Percentiles rank a stretch among this genome's conserved stretches.
Evolutionary conservation across 306 rosid genomes (phyloP).

Genomic region (Mimosa pudica): DNA sequence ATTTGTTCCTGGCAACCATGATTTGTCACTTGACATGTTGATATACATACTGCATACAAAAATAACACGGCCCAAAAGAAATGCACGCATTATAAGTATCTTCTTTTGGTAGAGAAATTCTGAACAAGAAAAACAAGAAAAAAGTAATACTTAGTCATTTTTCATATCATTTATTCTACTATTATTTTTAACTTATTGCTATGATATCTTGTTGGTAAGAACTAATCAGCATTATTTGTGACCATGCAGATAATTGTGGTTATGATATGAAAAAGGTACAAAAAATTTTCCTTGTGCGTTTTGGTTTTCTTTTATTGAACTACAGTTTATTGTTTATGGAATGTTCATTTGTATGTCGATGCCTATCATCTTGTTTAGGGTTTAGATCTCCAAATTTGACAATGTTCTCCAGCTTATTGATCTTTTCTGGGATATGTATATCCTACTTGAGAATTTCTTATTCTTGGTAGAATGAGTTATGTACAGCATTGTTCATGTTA

Average conservation of each 20-base stretch:
- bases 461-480: not conserved
- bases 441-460: conserved; percentile 3
- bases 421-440: conserved; percentile 15
- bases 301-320: not conserved
- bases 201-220: conserved; percentile 32
- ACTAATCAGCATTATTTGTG: conserved; percentile 40
- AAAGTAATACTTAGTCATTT: no score
- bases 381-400: conserved; percentile 18
- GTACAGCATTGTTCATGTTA: not conserved
- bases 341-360: not conserved
- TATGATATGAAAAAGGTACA: conserved; percentile 83
- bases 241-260: conserved; percentile 71
- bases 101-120: no score
- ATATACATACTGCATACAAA: conserved; percentile 1
- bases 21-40: not conserved
- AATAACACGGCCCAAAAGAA: not conserved
- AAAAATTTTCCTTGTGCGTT: conserved; percentile 20
- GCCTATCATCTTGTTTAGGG: conserved; percentile 13
- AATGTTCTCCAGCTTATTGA: conserved; percentile 5
- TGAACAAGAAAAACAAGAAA: no score
- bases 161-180: not conserved
- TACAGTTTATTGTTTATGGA: conserved; percentile 2
- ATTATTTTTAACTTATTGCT: not conserved
- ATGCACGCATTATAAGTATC: not conserved
- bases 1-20: not conserved